A percentile compares a stretch with the other conserved stretches of the same genome.
Evolutionary conservation across 2,329 filamentous ascomycete species (phyloP).

Genomic region (Alternaria sp.): DNA sequence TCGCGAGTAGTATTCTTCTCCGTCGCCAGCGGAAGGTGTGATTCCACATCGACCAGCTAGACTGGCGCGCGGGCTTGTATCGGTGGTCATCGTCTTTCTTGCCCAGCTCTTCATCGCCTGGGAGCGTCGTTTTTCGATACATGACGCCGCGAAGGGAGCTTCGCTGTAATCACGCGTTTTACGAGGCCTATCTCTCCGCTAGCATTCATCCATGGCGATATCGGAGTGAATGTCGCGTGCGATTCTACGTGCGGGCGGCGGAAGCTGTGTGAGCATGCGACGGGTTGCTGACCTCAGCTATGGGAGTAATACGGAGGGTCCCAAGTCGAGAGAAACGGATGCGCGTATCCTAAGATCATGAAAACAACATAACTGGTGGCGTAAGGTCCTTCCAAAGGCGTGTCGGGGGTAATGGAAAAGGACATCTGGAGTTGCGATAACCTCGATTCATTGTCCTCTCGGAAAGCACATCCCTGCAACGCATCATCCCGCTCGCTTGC

Average conservation of each 20-base stretch:
- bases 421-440: constrained; percentile 16
- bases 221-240: constrained; percentile 6
- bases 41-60: constrained; percentile 28
- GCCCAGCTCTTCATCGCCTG: constrained; percentile 67
- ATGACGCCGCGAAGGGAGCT: constrained; percentile 36
- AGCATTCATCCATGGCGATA: constrained; percentile 37
- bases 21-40: constrained; percentile 52
- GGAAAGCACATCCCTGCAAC: constrained; percentile 12
- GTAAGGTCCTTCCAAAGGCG: neutral
- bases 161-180: constrained; percentile 36
- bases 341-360: neutral
- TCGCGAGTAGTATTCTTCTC: constrained; percentile 54
- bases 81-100: constrained; percentile 69
- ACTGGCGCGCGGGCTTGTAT: constrained; percentile 47
- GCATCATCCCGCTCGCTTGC: constrained; percentile 6
- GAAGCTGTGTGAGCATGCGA: constrained; percentile 17
- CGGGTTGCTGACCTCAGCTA: neutral
- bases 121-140: constrained; percentile 52
- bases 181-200: constrained; percentile 23
- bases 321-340: neutral
- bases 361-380: neutral
- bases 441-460: neutral
- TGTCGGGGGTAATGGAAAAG: constrained; percentile 1
- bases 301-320: neutral
- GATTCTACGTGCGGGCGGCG: constrained; percentile 13